Base-by-base conservation (phyloP, 2,329 filamentous ascomycete genomes). In the Sclerotinia glacialis region DNA sequence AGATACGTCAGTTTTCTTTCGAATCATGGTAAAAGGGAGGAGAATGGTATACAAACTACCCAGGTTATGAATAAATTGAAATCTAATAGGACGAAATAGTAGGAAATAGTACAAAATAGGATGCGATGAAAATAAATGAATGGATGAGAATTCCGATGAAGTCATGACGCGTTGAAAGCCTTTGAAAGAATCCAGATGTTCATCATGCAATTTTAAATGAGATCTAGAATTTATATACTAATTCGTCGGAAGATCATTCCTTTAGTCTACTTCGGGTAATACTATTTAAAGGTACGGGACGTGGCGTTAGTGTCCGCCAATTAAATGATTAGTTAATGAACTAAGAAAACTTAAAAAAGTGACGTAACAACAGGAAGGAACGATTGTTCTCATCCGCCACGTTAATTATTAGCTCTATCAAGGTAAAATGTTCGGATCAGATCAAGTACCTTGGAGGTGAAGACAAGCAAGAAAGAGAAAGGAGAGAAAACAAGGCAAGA, bases 221-320 rank as follows among this genome's bases (percentile, higher is more conserved):
- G 7, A 31, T 47, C 9, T 54, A 12, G 12, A 54, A 40, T 53
- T 58, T 44, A 28, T 58, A 44, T 44, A 28, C 28, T 21, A 34
- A 46, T 44, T 1, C 8, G 23, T n/a, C 56, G 14, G 53, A 37
- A 40, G 53, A 56, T 56, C 34, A 18, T n/a, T 3, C 14, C 7
- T 21, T 28, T 49, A 61, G 26, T 62, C 59, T 42, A n/a, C 12
- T 40, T 4, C 9, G 16, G 31, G 59, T 28, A 40, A 42, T 52
- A 62, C 26, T 52, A 28, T 21, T 18, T 34, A 1, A 11, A 5
- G 56, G 26, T 1, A 9, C 40, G 26, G 56, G n/a, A 34, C 40
- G 56, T 60, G 56, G 56, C 42, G 56, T 60, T 49, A 34, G 58
- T 28, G 21, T 7, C 58, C 58, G 28, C 58, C 58, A 60, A 60